A percentile compares a stretch with the other conserved stretches of the same genome.
Evolutionary conservation across 768 basidiomycete species (phyloP).

Genomic region (Hygrocybe punicea): DNA sequence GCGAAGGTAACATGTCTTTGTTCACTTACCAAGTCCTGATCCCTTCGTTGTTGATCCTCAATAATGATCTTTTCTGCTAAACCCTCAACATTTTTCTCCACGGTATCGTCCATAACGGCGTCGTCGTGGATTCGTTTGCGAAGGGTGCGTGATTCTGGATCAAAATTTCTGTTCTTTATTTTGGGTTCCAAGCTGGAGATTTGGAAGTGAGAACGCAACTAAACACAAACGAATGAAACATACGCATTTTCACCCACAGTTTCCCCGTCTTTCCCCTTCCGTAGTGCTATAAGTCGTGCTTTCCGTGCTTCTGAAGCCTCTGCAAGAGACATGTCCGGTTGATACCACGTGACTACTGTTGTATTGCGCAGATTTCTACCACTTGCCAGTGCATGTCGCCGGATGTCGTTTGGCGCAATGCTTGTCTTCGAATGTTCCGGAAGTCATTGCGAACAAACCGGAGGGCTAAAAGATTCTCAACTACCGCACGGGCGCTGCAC

Average conservation of each 20-base stretch:
- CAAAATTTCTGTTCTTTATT: slow-evolving; percentile 79
- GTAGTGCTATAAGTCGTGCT: slow-evolving; percentile 72
- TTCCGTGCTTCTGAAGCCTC: slow-evolving; percentile 80
- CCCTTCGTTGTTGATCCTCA: slow-evolving; percentile 81
- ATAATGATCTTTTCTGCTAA: slow-evolving; percentile 79
- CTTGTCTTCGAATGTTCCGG: slow-evolving; percentile 25
- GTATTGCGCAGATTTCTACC: too few species aligned
- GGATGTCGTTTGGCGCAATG: slow-evolving; percentile 28
- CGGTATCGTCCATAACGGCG: slow-evolving; percentile 68
- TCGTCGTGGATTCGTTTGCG: slow-evolving; percentile 63
- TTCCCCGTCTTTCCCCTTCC: slow-evolving; percentile 66
- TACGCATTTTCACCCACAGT: slow-evolving; percentile 43
- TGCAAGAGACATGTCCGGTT: slow-evolving; percentile 53
- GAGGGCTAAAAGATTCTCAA: slow-evolving; percentile 31
- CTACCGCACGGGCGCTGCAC: slow-evolving; percentile 26
- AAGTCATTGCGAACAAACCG: slow-evolving; percentile 16
- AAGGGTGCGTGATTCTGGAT: slow-evolving; percentile 79
- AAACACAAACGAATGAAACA: slow-evolving; percentile 8
- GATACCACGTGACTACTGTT: slow-evolving; percentile 24
- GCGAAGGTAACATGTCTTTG: neutral
- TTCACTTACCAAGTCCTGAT: slow-evolving; percentile 77
- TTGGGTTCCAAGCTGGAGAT: slow-evolving; percentile 42
- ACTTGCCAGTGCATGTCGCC: slow-evolving; percentile 9
- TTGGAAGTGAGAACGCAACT: neutral
- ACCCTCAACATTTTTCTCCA: slow-evolving; percentile 82